Percentiles rank a stretch among this genome's conserved stretches.
These are phyloP conservation scores for Beauveria australis DNA, from an alignment of 2,329 filamentous ascomycete species.

Conservation along the genomic window DNA sequence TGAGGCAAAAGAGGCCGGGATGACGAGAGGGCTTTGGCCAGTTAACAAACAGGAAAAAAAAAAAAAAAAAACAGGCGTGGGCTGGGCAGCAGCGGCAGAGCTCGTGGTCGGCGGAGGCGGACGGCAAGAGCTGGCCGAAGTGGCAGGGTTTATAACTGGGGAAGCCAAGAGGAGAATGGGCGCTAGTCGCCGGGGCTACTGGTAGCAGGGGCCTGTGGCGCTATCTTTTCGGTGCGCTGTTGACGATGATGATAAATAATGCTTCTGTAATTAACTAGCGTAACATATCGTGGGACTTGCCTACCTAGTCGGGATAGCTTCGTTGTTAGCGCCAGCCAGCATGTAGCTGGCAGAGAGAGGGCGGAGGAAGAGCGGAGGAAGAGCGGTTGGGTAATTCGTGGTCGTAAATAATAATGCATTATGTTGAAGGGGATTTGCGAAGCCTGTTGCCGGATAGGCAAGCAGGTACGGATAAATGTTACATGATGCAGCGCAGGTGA, in stretches of 20 bases:
- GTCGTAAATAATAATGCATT: background rate
- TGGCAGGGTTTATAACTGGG: constrained; percentile 6
- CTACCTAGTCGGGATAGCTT: background rate
- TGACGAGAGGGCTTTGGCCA: constrained; percentile 6
- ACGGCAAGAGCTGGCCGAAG: constrained; percentile 10
- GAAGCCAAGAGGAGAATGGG: constrained; percentile 1
- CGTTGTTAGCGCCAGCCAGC: background rate
- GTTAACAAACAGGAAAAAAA: background rate
- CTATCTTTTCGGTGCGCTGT: background rate
- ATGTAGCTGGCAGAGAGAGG: background rate
- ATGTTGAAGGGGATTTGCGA: background rate
- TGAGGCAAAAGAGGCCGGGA: background rate
- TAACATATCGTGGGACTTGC: background rate
- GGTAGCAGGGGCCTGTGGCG: background rate
- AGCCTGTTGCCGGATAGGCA: background rate
- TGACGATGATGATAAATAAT: background rate
- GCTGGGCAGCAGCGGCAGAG: constrained; percentile 1
- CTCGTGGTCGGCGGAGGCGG: background rate
- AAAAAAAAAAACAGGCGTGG: constrained; percentile 3
- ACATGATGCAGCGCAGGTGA: background rate
- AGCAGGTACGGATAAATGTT: no score
- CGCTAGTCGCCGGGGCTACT: constrained; percentile 8
- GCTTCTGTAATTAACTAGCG: background rate
- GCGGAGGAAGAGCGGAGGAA: no score
- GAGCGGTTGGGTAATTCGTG: no score